Conservation (phyloP, 2,329 filamentous ascomycete genomes). For the Lachnellula occidentalis region DNA sequence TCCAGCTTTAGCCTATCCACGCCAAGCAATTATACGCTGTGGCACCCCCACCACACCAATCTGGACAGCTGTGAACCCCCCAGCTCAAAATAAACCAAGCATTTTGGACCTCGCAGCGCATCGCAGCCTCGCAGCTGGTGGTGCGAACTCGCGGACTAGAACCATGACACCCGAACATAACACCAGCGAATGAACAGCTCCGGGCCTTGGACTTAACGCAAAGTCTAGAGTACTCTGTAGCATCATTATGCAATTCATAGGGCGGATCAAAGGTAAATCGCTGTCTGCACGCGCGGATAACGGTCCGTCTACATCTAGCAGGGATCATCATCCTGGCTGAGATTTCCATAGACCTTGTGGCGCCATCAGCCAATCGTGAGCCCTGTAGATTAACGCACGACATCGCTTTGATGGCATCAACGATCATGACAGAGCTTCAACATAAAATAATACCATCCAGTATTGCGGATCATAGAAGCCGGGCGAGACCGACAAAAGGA, state of each 20-base stretch:
- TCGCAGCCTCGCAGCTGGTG: conserved; percentile 12
- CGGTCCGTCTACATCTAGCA: conserved; percentile 21
- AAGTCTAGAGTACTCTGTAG: not conserved
- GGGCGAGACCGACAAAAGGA: not conserved
- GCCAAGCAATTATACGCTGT: conserved; percentile 23
- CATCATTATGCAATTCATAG: conserved; percentile 11
- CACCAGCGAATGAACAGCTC: not conserved
- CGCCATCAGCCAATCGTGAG: conserved; percentile 14
- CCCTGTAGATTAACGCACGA: conserved; percentile 18
- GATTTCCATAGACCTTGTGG: conserved; percentile 14
- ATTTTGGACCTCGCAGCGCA: conserved; percentile 4
- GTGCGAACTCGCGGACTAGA: conserved; percentile 7
- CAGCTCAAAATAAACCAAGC: not conserved
- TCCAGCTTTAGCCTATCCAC: conserved; percentile 21
- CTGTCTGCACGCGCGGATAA: conserved; percentile 24
- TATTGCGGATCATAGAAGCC: not conserved
- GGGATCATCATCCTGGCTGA: conserved; percentile 18
- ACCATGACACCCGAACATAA: conserved; percentile 11
- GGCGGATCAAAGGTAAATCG: conserved; percentile 21
- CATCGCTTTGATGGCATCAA: conserved; percentile 12
- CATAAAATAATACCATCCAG: not conserved
- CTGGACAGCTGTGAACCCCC: not conserved
- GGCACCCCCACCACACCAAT: conserved; percentile 14
- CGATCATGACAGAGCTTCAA: not conserved
- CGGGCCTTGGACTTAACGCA: not conserved